Evolutionary conservation across 1,284 basidiomycete genomes (phyloP).

Genomic region (Malassezia furfur): DNA sequence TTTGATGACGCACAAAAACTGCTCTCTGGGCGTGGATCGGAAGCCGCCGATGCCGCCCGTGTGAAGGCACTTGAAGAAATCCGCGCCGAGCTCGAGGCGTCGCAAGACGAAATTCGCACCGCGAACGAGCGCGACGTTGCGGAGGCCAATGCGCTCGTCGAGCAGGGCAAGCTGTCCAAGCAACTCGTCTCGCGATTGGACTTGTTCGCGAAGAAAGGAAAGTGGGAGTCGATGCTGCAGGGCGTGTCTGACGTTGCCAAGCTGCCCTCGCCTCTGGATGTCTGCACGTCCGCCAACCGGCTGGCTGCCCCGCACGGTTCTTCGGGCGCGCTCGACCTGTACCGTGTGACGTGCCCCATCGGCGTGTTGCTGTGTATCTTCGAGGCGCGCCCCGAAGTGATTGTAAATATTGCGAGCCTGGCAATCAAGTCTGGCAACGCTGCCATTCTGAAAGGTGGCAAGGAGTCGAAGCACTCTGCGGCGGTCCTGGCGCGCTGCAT

Average conservation of each 20-base stretch:
- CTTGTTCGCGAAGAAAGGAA: slow-evolving; percentile 65
- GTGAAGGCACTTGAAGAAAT: slow-evolving; percentile 27
- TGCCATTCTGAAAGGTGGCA: slow-evolving; percentile 45
- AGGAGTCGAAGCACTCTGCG: slow-evolving; percentile 32
- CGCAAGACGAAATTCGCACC: slow-evolving; percentile 21
- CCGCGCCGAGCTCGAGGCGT: slow-evolving; percentile 24
- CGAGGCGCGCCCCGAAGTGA: slow-evolving; percentile 92
- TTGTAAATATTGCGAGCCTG: slow-evolving; percentile 89
- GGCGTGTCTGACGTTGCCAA: slow-evolving; percentile 77
- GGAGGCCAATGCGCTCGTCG: slow-evolving; percentile 64
- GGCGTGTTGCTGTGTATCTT: slow-evolving; percentile 95
- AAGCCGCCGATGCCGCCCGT: slow-evolving; percentile 23
- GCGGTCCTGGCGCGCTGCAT: slow-evolving; percentile 54
- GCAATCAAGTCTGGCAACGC: slow-evolving; percentile 85
- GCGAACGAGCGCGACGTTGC: slow-evolving; percentile 39
- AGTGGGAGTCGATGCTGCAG: slow-evolving; percentile 87
- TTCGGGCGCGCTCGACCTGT: slow-evolving; percentile 67
- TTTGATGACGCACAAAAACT: slow-evolving; percentile 15
- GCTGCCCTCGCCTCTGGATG: slow-evolving; percentile 76
- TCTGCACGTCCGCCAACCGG: slow-evolving; percentile 74
- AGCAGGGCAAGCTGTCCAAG: slow-evolving; percentile 68
- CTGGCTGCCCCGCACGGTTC: slow-evolving; percentile 54
- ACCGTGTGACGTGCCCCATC: slow-evolving; percentile 90
- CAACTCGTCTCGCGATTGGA: slow-evolving; percentile 79
- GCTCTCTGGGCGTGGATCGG: slow-evolving; percentile 8